Conservation (phyloP, 108 stramenopile species). For the Aurantiochytrium sp. region DNA sequence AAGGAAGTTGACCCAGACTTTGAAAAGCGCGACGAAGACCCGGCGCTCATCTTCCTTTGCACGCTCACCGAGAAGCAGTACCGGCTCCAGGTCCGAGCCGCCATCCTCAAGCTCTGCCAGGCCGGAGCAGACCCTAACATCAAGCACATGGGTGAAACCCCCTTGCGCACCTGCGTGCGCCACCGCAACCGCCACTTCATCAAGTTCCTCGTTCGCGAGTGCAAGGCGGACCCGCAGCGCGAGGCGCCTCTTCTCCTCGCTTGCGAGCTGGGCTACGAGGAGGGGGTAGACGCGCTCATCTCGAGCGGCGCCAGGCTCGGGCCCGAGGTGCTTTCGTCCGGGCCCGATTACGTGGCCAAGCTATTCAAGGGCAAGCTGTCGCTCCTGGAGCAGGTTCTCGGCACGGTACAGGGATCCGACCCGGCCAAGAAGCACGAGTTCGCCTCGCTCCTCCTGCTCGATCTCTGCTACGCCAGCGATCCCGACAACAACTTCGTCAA, state of each 20-base stretch:
- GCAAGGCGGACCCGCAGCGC: slow-evolving; percentile 15
- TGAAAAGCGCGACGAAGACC: background rate
- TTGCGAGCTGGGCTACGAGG: slow-evolving; percentile 6
- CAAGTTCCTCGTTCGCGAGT: background rate
- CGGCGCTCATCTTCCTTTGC: background rate
- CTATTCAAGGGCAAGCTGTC: background rate
- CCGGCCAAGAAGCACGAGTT: background rate
- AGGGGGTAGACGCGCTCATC: background rate
- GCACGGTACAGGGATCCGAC: background rate
- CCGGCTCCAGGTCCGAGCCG: background rate
- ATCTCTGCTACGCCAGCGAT: background rate
- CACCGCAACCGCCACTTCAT: background rate
- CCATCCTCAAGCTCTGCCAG: background rate
- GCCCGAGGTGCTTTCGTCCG: background rate
- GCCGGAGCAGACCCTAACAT: background rate
- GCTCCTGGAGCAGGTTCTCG: slow-evolving; percentile 5
- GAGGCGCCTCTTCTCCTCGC: background rate
- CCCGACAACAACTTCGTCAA: background rate
- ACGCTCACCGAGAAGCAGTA: background rate
- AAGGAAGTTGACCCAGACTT: background rate
- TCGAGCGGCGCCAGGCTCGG: background rate
- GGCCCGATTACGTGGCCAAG: background rate
- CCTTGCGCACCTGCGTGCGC: background rate
- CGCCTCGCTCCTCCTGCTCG: background rate
- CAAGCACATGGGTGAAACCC: background rate